phyloP scores from a whole-genome alignment of 2,329 filamentous ascomycete species.

The Fusarium graminum region DNA sequence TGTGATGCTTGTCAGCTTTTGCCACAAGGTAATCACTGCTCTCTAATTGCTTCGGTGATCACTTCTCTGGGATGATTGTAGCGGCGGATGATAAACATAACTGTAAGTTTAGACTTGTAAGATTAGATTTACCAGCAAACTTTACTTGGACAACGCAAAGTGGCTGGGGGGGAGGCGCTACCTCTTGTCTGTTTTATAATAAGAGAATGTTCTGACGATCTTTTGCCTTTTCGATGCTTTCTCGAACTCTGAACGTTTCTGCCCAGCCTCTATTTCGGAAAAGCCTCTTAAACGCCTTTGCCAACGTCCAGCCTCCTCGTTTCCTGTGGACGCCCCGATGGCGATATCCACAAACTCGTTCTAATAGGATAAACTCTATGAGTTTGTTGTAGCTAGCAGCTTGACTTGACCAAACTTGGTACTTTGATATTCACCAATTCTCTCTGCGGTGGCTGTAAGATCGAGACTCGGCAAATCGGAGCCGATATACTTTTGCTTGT shows the following conservation, averaged over 20 bases:
- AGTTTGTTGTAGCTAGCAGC: too few species aligned
- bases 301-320: too few species aligned
- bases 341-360: neutral
- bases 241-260: neutral
- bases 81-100: neutral
- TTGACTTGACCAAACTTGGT: too few species aligned
- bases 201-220: conserved; percentile 2
- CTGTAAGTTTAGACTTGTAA: conserved; percentile 3
- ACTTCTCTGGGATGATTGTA: neutral
- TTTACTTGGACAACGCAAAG: neutral
- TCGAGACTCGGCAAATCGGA: neutral
- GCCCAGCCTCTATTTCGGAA: neutral
- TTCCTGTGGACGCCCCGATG: neutral
- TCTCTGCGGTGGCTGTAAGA: neutral
- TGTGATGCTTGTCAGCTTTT: neutral
- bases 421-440: neutral
- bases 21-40: neutral
- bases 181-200: conserved; percentile 1
- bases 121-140: conserved; percentile 3
- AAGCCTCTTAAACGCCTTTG: neutral
- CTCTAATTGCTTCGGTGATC: neutral
- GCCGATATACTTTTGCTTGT: neutral
- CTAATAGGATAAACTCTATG: too few species aligned
- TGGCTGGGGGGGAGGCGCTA: conserved; percentile 11
- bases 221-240: neutral